Base-by-base conservation (phyloP, 306 rosid genomes). In the Parietaria judaica region DNA sequence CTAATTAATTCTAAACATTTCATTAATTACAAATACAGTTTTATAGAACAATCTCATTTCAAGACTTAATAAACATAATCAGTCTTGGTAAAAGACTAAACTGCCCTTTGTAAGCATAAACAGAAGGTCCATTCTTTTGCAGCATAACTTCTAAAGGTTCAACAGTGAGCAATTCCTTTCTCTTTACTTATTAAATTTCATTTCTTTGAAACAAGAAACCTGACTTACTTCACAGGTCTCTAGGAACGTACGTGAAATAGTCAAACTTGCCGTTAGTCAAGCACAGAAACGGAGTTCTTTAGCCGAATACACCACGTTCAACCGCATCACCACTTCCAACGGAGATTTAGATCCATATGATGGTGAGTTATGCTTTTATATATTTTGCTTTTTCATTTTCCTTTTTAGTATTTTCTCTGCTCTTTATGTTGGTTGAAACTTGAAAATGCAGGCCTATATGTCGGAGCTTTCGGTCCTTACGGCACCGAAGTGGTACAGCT, bases 391-490 rank as follows among this genome's bases (percentile, higher is more conserved):
- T 23, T 34, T 46, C 39, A 46, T 59, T 43, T 8, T 12, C 14
- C 15, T 10, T 10, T n/a, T 49, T 49, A 46, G 8, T 8, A 7
- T 46, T 46, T 13, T 46, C 13, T 46, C 8, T 46, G 50, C 13
- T 13, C 50, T 46, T 7, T 46, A 13, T 46, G 50, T 41, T 41
- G 45, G 9, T 55, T 69, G 15, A 50, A 60, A 65, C 70, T 76
- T 75, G 70, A 76, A n/a, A 65, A 38, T 65, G 38, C 65, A 94
- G 99, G 99, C 65, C 94, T 92, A 51, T 92, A 92, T 74, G 86
- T 86, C 69, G 96, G 99, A 66, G 86, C 99, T 54, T 94, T 86
- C 67, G 97, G 99, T 67, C 95, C 99, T 51, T 84, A 84, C 64
- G 99, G 95, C 72, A 79, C 87, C 60, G 97, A 89, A 76, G 81